Evolutionary conservation across 371 early-diverging fungal species (phyloP), one percentile per base, ranked within the genome.

Genomic region (Saksenaea vasiformis): DNA sequence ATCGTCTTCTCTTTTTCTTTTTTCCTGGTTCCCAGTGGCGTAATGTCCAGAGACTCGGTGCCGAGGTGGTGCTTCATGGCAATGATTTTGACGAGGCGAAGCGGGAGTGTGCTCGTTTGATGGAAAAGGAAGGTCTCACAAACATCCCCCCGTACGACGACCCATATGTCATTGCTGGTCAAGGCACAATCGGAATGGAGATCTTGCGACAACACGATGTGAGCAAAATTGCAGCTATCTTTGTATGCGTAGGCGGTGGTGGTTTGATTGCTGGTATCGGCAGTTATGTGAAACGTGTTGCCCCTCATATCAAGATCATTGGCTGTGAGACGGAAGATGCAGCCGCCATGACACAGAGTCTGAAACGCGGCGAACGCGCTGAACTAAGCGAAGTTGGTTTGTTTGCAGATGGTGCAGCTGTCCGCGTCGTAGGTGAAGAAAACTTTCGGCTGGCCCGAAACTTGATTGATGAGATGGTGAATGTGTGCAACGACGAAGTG

Each of bases 141-240:
- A 90, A 95, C 75, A 97, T 98, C 66, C 97, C 95, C 8, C 97
- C 98, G 1, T 98, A 91, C 74, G 98, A 97, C 71, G 96, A 97
- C 70, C 97, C 98, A 1, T 91, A 93, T 72, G 96, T 98, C 26
- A 98, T 98, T 78, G 98, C 98, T 17, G 98, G 98, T 9, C 98
- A 98, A 77, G 98, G 98, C 27, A 98, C 98, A 5, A 87, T 95
- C 55, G 98, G 89, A 31, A 86, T 97, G 68, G 98, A 98, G 81
- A 90, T 98, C 35, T 67, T 97, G 61, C 83, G 95, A 44, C 97
- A 97, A 74, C 76, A 80, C 59, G 80, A 83, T 57, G 44, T 82
- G 38, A 71, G 77, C 5, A 83, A 91, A 54, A 89, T 96, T 61
- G 87, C 92, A 24, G 91, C 93, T 53, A 91, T 98, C 65, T 98